phyloP scores from a whole-genome alignment of 106 monocot species.

The Dactylorhiza incarnata region DNA sequence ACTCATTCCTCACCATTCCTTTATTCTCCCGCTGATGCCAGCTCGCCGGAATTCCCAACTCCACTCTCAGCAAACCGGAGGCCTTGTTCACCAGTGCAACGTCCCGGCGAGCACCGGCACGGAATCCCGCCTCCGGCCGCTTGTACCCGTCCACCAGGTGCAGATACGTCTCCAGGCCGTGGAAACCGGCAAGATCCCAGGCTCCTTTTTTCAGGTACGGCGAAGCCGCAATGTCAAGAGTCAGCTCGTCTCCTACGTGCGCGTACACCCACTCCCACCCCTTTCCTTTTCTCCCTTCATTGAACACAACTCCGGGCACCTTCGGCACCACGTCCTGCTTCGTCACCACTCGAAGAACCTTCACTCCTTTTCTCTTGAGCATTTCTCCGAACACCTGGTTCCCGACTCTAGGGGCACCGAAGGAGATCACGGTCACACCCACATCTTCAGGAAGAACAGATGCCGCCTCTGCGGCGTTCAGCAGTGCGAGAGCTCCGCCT shows the following conservation, averaged over 20 bases:
- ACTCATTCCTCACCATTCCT: constrained; percentile 30
- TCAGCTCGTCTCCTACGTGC: constrained; percentile 44
- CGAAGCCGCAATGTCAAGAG: constrained; percentile 26
- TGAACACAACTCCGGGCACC: constrained; percentile 54
- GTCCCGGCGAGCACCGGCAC: constrained; percentile 38
- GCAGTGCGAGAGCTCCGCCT: constrained; percentile 60
- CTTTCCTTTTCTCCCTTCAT: constrained; percentile 31
- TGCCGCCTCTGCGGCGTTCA: constrained; percentile 56
- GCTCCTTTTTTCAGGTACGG: constrained; percentile 38
- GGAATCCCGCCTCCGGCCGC: constrained; percentile 20
- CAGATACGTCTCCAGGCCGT: constrained; percentile 61
- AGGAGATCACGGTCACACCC: constrained; percentile 44
- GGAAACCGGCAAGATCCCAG: constrained; percentile 39
- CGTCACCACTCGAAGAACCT: constrained; percentile 39
- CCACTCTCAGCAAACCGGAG: constrained; percentile 35
- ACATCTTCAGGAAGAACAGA: constrained; percentile 14
- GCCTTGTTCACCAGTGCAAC: constrained; percentile 68
- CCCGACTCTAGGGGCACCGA: constrained; percentile 66
- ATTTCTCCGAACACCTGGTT: constrained; percentile 37
- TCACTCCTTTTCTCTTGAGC: constrained; percentile 29
- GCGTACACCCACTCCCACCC: constrained; percentile 43
- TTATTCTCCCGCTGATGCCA: constrained; percentile 46
- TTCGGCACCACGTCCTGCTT: constrained; percentile 65
- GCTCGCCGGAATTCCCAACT: constrained; percentile 39
- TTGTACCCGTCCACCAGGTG: constrained; percentile 54